Evolutionary conservation across 108 stramenopile species (phyloP), one percentile per base, ranked within the genome.

Genomic region (Aureococcus anophagefferens): DNA sequence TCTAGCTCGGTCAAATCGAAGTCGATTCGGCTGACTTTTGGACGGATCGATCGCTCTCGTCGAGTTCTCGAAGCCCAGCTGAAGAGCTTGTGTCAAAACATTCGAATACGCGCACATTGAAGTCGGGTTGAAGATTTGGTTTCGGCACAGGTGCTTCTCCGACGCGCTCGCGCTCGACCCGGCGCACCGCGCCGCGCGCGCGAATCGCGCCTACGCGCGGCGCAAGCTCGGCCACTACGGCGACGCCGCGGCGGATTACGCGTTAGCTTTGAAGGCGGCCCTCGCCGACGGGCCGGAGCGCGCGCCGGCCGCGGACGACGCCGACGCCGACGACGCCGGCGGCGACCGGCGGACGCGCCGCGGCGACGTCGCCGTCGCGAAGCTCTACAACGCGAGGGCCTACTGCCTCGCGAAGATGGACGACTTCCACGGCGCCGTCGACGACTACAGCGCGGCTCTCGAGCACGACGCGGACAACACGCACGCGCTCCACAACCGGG

Each of bases 401-500:
- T 78, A 72, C 68, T 46, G 34, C 29, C 62, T 36, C 33, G 77
- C 77, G 15, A 78, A 78, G 66, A 7, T 13, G n/a, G 67, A 68
- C 28, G 1, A n/a, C 0, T 72, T 45, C 64, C 33, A 69, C 21
- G 35, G 0, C 0, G 77, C 77, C 28, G 62, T 78, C 59, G 68
- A 16, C 5, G 77, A 78, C 68, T 78, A 78, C 68, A 68, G 46
- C 21, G 17, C 17, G 30, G 71, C 46, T 4, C 46, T 78, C 28
- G 15, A 5, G 25, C 40, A 7, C 0, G 77, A 78, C 30, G 67
- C 73, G 44, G 11, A 5, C 14, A 73, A 73, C 59, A 17, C 36
- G 25, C 71, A 78, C 65, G 77, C 77, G 33, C 68, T 66, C 37
- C 77, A 78, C 65, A 78, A 78, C 68, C 66, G 77, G 4, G 77